Conservation (phyloP, 768 basidiomycete species). For the Hirschioporus abietinus region DNA sequence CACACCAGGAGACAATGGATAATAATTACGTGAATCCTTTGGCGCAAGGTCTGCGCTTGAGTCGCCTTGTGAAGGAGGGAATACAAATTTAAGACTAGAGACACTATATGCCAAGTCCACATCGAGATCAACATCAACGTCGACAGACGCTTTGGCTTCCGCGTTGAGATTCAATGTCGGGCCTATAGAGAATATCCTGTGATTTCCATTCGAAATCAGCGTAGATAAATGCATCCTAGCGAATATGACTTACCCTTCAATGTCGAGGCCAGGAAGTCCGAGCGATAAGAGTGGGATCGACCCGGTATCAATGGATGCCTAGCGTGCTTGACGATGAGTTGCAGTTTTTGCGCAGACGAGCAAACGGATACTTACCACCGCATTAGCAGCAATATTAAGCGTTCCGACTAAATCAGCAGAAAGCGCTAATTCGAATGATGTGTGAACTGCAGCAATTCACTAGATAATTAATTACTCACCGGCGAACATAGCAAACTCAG, state of each 20-base stretch:
- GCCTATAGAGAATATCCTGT: slow-evolving; percentile 41
- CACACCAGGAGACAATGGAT: not conserved
- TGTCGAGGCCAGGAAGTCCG: slow-evolving; percentile 41
- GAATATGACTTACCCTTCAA: slow-evolving; percentile 36
- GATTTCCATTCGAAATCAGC: not conserved
- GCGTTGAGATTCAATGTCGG: slow-evolving; percentile 20
- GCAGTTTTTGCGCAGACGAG: no score
- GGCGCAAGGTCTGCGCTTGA: slow-evolving; percentile 26
- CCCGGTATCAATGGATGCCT: slow-evolving; percentile 39
- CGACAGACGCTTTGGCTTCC: slow-evolving; percentile 29
- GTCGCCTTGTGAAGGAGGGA: slow-evolving; percentile 32
- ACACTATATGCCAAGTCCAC: slow-evolving; percentile 41
- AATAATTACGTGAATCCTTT: slow-evolving; percentile 37
- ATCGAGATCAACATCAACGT: slow-evolving; percentile 33
- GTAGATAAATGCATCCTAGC: not conserved
- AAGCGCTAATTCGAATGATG: slow-evolving; percentile 21
- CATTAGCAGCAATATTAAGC: slow-evolving; percentile 32
- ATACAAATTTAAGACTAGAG: slow-evolving; percentile 34
- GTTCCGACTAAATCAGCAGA: slow-evolving; percentile 33
- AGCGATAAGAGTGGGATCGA: slow-evolving; percentile 34
- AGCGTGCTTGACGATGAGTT: not conserved
- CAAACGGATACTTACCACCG: slow-evolving; percentile 24
- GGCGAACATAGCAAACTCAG: slow-evolving; percentile 29
- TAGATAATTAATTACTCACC: slow-evolving; percentile 20
- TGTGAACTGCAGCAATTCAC: not conserved